phyloP scores from a whole-genome alignment of 768 basidiomycete species.

The Glaciozyma antarctica region DNA sequence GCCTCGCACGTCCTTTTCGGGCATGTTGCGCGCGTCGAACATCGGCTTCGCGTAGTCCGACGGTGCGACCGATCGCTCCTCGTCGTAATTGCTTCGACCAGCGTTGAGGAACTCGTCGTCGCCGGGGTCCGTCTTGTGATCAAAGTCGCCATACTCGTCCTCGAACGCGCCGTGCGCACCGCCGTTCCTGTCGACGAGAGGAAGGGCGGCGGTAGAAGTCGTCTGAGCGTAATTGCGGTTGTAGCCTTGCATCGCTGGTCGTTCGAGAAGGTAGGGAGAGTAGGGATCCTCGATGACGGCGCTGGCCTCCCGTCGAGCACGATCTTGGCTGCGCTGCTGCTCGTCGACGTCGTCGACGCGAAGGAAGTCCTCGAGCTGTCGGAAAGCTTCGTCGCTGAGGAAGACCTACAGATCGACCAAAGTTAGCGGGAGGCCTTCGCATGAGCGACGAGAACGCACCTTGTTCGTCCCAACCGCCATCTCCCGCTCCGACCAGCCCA shows the following conservation, averaged over 20 bases:
- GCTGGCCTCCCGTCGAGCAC: constrained; percentile 54
- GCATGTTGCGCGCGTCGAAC: constrained; percentile 23
- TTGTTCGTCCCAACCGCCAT: constrained; percentile 73
- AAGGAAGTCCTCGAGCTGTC: constrained; percentile 74
- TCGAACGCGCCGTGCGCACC: constrained; percentile 61
- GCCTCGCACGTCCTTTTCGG: constrained; percentile 12
- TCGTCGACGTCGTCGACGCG: constrained; percentile 77
- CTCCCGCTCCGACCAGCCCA: constrained; percentile 57
- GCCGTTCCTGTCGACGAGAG: constrained; percentile 70
- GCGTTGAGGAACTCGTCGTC: constrained; percentile 22
- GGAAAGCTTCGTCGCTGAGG: constrained; percentile 76
- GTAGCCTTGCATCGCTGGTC: constrained; percentile 20
- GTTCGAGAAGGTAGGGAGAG: constrained; percentile 35
- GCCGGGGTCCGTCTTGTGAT: constrained; percentile 14
- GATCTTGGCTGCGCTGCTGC: constrained; percentile 65
- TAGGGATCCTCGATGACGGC: constrained; percentile 36
- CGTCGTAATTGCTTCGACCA: constrained; percentile 4
- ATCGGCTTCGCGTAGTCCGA: constrained; percentile 17
- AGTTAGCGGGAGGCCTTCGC: not conserved
- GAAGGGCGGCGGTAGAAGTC: constrained; percentile 60
- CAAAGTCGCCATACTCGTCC: constrained; percentile 60
- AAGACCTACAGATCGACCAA: constrained; percentile 55
- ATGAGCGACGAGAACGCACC: constrained; percentile 45
- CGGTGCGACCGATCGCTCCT: constrained; percentile 22
- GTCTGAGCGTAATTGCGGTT: constrained; percentile 21